Conservation (phyloP, 139 green algal species). For the Nannochloris sp. region DNA sequence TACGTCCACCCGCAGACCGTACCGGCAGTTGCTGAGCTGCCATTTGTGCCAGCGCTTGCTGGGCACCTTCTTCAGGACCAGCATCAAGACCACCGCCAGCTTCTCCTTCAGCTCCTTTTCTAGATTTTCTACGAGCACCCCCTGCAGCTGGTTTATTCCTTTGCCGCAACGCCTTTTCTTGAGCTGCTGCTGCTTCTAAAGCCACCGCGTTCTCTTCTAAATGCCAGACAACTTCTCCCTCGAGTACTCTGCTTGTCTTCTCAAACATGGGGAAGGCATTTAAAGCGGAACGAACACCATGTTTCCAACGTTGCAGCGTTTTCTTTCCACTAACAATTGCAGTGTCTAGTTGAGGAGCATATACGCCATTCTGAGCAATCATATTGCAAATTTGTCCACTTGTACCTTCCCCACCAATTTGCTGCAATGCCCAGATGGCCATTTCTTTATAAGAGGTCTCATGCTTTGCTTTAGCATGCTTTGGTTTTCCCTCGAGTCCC, state of each 20-base stretch:
- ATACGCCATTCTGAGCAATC: slow-evolving; percentile 12
- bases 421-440: slow-evolving; percentile 25
- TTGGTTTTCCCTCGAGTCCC: background rate
- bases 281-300: slow-evolving; percentile 32
- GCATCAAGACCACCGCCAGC: background rate
- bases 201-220: slow-evolving; percentile 16
- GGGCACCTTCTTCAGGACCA: slow-evolving; percentile 7
- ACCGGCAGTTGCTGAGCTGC: too few relatives aligned
- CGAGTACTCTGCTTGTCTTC: slow-evolving; percentile 15
- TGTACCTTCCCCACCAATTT: slow-evolving; percentile 18
- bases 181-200: background rate
- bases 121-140: slow-evolving; percentile 5
- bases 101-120: background rate
- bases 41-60: slow-evolving; percentile 13
- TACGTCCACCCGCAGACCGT: background rate
- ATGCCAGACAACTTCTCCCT: slow-evolving; percentile 34
- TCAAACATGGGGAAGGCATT: slow-evolving; percentile 36
- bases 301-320: slow-evolving; percentile 37
- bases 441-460: slow-evolving; percentile 39
- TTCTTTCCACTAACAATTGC: slow-evolving; percentile 37
- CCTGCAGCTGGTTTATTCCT: slow-evolving; percentile 6
- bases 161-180: slow-evolving; percentile 10
- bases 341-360: slow-evolving; percentile 27
- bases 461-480: slow-evolving; percentile 35
- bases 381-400: slow-evolving; percentile 21